Base-by-base conservation (phyloP, 2,329 filamentous ascomycete species). In the Aspergillus fumigatiaffinis region DNA sequence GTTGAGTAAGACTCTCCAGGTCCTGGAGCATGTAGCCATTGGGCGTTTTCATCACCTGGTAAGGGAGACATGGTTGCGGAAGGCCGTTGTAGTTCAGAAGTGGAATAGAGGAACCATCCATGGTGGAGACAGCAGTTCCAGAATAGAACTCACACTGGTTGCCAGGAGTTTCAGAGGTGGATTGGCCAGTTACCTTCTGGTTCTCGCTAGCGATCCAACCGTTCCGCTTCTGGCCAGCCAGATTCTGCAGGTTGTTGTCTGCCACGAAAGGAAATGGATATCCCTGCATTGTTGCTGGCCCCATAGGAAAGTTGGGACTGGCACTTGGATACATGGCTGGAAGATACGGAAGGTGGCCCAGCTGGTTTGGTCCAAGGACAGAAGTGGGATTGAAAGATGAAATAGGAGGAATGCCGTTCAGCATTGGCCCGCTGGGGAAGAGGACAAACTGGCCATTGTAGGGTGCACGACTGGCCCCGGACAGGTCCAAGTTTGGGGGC, bases 1-100 rank as follows among this genome's bases (percentile, higher is more conserved):
- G 85, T 67, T 87, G 80, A 47, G 90, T 79, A 51, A 92, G 76
- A 21, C 83, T 83, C 56, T 91, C 86, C 52, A 92, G 68, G 52
- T 80, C 76, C 60, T 76, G 75, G 51, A 77, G 62, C n/a, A 77
- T 73, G 58, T 79, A 79, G 10, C 76, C 76, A 49, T 70, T 76
- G 0, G 72, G 62, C 9, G 72, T 75, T 61, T 77, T 80, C 76
- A 79, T 78, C 66, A 79, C 74, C 60, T 80, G 77, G 28, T 70
- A 68, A 4, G 71, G 71, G 55, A 75, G 66, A 55, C 72, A 74
- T 38, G 68, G 71, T 61, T 87, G 83, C 58, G 87, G 83, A 38
- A 86, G 82, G n/a, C 87, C 87, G 1, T 86, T 87, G 12, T 87
- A 89, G 35, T 71, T 58, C 58, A 73, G 72, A 28, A 63, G 66